phyloP scores from a whole-genome alignment of 371 early-diverging fungal species.

The Apophysomyces sp. region DNA sequence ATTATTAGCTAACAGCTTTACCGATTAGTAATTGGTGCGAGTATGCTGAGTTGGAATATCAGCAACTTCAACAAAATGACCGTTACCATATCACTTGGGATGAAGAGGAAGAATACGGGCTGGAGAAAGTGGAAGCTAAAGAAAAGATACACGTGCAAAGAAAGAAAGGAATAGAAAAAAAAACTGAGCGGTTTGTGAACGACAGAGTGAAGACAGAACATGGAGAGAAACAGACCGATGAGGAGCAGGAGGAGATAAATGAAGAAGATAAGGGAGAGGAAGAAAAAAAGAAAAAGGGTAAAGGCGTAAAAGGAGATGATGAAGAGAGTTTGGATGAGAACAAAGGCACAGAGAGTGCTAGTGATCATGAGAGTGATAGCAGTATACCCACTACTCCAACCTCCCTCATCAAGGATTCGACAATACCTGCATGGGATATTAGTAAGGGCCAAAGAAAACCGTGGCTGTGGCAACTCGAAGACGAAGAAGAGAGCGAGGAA shows the following conservation, averaged over 20 bases:
- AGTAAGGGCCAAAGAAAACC: not conserved
- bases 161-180: not conserved
- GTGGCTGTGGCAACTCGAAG: not conserved
- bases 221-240: not conserved
- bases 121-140: not conserved
- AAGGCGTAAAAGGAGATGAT: too few relatives aligned
- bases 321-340: not conserved
- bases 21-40: slow-evolving; percentile 35
- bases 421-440: not conserved
- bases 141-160: not conserved
- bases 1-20: not conserved
- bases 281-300: not conserved
- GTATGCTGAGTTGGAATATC: slow-evolving; percentile 41
- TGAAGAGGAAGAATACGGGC: slow-evolving; percentile 14
- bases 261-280: slow-evolving; percentile 2
- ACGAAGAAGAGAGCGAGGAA: slow-evolving; percentile 9
- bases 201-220: not conserved
- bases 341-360: not conserved
- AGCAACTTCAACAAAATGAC: slow-evolving; percentile 27
- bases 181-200: too few relatives aligned
- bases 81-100: slow-evolving; percentile 22
- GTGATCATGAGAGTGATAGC: slow-evolving; percentile 6
- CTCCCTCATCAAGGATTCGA: not conserved
- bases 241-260: not conserved
- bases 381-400: not conserved